Base-by-base conservation (phyloP, 352 stramenopile species). In the Thraustochytrium striatum region DNA sequence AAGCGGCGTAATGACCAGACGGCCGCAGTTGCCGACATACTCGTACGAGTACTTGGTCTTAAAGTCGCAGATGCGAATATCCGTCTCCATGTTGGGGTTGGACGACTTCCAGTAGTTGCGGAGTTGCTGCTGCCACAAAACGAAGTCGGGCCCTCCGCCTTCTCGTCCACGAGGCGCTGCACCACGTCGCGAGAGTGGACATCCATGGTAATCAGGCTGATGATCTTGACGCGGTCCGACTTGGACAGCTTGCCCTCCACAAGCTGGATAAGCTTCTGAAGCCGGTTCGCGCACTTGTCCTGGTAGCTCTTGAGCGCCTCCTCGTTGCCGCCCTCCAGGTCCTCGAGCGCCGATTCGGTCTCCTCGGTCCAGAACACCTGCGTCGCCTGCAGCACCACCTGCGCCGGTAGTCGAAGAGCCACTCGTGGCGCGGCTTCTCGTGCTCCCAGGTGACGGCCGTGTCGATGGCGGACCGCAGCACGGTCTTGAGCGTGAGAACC, bases 171-270 rank as follows among this genome's bases (percentile, higher is more conserved):
- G 3, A 86, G 75, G 25, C 39, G 84, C 39, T 91, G 78, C 93
- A 93, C 28, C 91, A 98, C 32, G 98, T 95, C 98, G 72, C 98
- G 95, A 78, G 99, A 93, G 78, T 99, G 96, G n/a, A 99, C 97
- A n/a, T 99, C 89, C 83, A 99, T 97, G 13, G 97, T 99, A 83
- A 99, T 99, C 8, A 99, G 87, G 84, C 99, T 97, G 78, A 99
- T 97, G 84, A 98, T 99, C 85, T 99, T 99, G 85, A 95, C 96
- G 8, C 94, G 88, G 8, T 95, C 89, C 68, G 96, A 19, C n/a
- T 78, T 72, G 38, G 32, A 47, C 36, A 84, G 55, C 33, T 84
- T 36, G n/a, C 59, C 61, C 35, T 84, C 90, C 25, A 85, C 84
- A n/a, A 61, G 87, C 85, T 98, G 92, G 2, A 91, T 88, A 9